Conservation (phyloP, 1,284 basidiomycete species). For the Lignosus rhinocerotis region DNA sequence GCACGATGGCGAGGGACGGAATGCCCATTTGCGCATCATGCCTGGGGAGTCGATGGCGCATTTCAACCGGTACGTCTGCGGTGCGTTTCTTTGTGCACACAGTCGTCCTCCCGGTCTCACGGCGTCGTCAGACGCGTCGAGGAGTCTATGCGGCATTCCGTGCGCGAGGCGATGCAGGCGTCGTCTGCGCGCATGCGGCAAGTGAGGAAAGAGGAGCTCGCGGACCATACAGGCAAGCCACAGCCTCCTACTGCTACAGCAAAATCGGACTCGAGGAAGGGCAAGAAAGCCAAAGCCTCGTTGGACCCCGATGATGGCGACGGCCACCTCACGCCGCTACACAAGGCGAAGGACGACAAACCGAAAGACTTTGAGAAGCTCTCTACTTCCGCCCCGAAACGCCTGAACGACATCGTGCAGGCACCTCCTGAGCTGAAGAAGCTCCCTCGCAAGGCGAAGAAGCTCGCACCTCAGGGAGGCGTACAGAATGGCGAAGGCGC, state of each 20-base stretch:
- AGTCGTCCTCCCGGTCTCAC: not conserved
- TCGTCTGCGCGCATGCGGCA: constrained; percentile 54
- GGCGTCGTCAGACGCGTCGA: constrained; percentile 64
- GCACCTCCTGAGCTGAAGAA: constrained; percentile 58
- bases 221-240: constrained; percentile 12
- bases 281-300: not conserved
- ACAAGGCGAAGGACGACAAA: constrained; percentile 30
- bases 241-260: not conserved
- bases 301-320: constrained; percentile 16
- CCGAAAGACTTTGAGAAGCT: constrained; percentile 57
- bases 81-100: not conserved
- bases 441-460: constrained; percentile 41
- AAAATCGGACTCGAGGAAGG: constrained; percentile 15
- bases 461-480: constrained; percentile 22
- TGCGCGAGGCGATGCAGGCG: constrained; percentile 59
- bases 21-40: constrained; percentile 46
- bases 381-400: constrained; percentile 58
- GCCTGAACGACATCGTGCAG: constrained; percentile 70
- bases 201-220: constrained; percentile 44
- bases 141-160: constrained; percentile 60
- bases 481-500: constrained; percentile 21
- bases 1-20: constrained; percentile 26
- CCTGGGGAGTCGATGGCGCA: constrained; percentile 71
- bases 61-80: constrained; percentile 62
- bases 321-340: not conserved